A percentile compares a stretch with the other conserved stretches of the same genome.
Conservation (phyloP, 2,329 filamentous ascomycete species). For the Trichoderma hamatum region DNA sequence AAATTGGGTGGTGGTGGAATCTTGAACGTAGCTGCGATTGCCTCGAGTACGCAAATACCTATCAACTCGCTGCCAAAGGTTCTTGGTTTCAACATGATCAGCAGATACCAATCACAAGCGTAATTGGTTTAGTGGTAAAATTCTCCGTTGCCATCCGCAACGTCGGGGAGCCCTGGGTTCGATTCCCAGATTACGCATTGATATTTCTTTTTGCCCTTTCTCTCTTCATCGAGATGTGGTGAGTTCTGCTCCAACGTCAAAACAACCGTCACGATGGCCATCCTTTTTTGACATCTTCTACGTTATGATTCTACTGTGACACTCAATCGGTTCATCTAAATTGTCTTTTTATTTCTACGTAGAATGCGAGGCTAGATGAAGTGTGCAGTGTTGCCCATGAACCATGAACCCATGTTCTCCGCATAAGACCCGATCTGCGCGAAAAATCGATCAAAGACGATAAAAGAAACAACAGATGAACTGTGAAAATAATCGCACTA, state of each 20-base stretch:
- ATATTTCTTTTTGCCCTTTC: not conserved
- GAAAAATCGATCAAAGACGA: not conserved
- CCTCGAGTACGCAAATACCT: too few species aligned
- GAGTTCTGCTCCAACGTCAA: not conserved
- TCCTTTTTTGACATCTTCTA: not conserved
- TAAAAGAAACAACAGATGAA: not conserved
- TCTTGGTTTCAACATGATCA: not conserved
- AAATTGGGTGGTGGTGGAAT: too few species aligned
- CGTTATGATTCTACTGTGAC: not conserved
- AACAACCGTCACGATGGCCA: not conserved
- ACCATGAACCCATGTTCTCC: not conserved
- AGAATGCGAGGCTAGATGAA: not conserved
- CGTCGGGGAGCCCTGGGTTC: conserved; percentile 32
- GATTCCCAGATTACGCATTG: conserved; percentile 32
- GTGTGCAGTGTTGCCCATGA: not conserved
- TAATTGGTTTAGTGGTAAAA: conserved; percentile 33
- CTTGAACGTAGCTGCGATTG: too few species aligned
- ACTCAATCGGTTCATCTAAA: not conserved
- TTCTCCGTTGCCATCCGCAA: conserved; percentile 32
- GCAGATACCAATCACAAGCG: conserved; percentile 22
- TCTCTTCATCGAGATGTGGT: not conserved
- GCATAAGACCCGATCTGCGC: not conserved
- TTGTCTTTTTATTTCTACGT: conserved; percentile 11
- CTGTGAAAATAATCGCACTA: not conserved
- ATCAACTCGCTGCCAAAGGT: too few species aligned